Percentiles rank a stretch among this genome's conserved stretches.
Evolutionary conservation across 176 grass and related monocot genomes (phyloP).

Genomic region (Thalia dealbata): DNA sequence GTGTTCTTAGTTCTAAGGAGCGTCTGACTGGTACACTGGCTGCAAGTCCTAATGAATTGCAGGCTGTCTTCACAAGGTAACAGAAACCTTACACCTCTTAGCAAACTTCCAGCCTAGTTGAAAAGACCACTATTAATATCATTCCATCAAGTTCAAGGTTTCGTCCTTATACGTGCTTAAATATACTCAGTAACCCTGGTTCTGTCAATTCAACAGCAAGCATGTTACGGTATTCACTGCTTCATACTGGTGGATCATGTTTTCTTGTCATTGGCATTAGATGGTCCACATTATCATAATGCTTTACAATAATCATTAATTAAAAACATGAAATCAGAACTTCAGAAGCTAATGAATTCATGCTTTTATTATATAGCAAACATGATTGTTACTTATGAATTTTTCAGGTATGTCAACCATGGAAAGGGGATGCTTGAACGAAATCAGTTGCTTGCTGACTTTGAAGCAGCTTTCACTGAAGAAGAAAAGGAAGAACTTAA

Average conservation of each 20-base stretch:
- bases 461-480: conserved; percentile 41
- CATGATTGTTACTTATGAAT: neutral
- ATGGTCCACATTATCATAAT: neutral
- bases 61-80: conserved; percentile 78
- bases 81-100: neutral
- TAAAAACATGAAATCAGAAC: neutral
- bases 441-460: conserved; percentile 79
- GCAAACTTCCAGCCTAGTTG: neutral
- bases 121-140: neutral
- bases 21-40: conserved; percentile 63
- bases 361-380: neutral
- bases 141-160: neutral
- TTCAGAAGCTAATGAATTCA: neutral
- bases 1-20: conserved; percentile 69
- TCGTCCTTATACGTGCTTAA: neutral
- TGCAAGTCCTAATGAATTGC: conserved; percentile 83
- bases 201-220: neutral
- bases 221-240: neutral
- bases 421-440: conserved; percentile 95
- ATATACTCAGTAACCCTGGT: neutral
- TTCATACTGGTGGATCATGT: neutral
- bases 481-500: conserved; percentile 61
- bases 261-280: neutral
- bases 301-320: neutral
- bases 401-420: conserved; percentile 61